Percentiles rank a stretch among this genome's conserved stretches.
Conservation (phyloP, 2,329 filamentous ascomycete species). For the Emericellopsis cladophorae region DNA sequence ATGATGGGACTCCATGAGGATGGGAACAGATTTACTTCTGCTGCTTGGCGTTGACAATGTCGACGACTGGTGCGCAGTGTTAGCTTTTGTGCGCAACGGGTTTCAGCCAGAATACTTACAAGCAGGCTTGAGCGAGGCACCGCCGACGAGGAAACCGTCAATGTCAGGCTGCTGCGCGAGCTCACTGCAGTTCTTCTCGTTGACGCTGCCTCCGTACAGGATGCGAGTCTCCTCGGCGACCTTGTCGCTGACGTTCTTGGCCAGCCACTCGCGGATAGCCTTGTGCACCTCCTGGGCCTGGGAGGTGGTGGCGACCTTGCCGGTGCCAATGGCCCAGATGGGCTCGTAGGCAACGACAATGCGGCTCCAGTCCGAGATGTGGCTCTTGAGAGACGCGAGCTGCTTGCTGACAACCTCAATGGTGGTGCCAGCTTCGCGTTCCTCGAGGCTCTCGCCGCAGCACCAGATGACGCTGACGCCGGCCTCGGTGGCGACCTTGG, state of each 20-base stretch:
- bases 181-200: conserved; percentile 95
- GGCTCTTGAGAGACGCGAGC: conserved; percentile 66
- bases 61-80: conserved; percentile 29
- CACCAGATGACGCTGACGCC: conserved; percentile 90
- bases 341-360: conserved; percentile 97
- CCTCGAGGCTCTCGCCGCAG: conserved; percentile 90
- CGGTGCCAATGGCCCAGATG: conserved; percentile 92
- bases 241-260: conserved; percentile 55
- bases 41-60: conserved; percentile 41
- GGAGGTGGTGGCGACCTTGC: conserved; percentile 78
- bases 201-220: conserved; percentile 93
- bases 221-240: conserved; percentile 81
- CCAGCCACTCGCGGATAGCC: conserved; percentile 80
- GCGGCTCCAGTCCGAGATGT: conserved; percentile 80
- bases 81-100: conserved; percentile 5
- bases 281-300: conserved; percentile 92
- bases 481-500: conserved; percentile 79
- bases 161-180: conserved; percentile 88
- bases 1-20: background rate
- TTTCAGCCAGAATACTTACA: conserved; percentile 43
- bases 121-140: conserved; percentile 91
- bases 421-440: conserved; percentile 77
- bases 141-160: conserved; percentile 94
- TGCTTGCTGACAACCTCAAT: conserved; percentile 77
- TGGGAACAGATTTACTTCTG: conserved; percentile 25